Evolutionary conservation across 441 rosid genomes (phyloP).

Genomic region (Gossypium aridum): DNA sequence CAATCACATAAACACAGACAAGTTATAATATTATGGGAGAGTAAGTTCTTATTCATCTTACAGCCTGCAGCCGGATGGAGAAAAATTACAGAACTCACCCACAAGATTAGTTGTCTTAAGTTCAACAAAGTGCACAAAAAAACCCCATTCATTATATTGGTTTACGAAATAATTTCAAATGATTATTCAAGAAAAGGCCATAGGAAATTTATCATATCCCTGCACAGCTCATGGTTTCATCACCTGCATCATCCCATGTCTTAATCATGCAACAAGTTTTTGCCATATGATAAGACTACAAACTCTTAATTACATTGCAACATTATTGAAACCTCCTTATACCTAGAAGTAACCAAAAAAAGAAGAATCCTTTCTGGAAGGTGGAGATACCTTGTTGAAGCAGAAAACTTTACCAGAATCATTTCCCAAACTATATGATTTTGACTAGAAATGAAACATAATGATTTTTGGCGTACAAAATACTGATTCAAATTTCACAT

Average conservation of each 20-base stretch:
- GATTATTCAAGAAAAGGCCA: not conserved
- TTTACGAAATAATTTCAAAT: not conserved
- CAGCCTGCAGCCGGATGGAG: not conserved
- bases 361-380: not conserved
- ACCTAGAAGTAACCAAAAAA: not conserved
- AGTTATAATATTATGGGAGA: not conserved
- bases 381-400: not conserved
- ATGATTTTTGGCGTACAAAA: not conserved
- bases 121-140: not conserved
- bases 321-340: not conserved
- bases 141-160: not conserved
- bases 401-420: not conserved
- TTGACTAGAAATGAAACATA: not conserved
- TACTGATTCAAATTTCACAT: not conserved
- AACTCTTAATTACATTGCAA: not conserved
- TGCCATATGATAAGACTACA: not conserved
- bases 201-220: not conserved
- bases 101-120: not conserved
- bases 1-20: slow-evolving; percentile 1
- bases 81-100: not conserved
- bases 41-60: not conserved
- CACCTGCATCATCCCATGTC: not conserved
- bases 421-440: not conserved
- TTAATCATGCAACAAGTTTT: not conserved
- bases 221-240: slow-evolving; percentile 1